These are phyloP conservation scores for Pueraria montana DNA, from an alignment of 306 rosid species.

Conservation along the genomic window DNA sequence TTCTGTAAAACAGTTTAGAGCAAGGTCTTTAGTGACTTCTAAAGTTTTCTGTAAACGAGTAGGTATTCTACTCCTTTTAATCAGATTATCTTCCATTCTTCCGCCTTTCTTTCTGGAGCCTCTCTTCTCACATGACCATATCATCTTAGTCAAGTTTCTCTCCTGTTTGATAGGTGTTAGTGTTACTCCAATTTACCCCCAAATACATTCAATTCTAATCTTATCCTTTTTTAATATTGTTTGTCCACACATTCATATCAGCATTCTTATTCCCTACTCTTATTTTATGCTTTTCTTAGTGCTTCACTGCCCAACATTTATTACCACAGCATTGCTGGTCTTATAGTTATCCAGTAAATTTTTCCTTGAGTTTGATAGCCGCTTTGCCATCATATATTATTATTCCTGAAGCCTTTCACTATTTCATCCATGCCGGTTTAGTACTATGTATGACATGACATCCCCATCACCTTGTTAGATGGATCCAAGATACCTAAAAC, in stretches of 20 bases:
- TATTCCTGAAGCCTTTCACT: background rate
- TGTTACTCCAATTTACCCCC: background rate
- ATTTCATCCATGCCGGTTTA: background rate
- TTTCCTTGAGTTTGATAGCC: background rate
- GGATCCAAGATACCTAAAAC: background rate
- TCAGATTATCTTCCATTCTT: background rate
- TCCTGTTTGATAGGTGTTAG: background rate
- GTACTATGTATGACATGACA: background rate
- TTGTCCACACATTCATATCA: background rate
- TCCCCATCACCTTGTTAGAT: background rate
- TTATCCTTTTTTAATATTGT: background rate
- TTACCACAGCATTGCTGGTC: background rate
- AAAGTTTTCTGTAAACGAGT: background rate
- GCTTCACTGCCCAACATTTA: background rate
- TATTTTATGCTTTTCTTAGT: background rate
- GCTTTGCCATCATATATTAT: background rate
- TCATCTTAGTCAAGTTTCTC: background rate
- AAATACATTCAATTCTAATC: background rate
- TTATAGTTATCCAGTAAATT: background rate
- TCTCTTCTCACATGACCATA: background rate
- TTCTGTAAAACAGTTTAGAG: background rate
- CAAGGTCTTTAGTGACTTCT: background rate
- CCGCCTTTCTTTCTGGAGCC: background rate
- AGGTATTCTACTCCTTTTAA: too few species aligned
- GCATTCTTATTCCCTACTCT: background rate